Conservation (phyloP, 257 asterid species). For the Przewalskia tangutica region DNA sequence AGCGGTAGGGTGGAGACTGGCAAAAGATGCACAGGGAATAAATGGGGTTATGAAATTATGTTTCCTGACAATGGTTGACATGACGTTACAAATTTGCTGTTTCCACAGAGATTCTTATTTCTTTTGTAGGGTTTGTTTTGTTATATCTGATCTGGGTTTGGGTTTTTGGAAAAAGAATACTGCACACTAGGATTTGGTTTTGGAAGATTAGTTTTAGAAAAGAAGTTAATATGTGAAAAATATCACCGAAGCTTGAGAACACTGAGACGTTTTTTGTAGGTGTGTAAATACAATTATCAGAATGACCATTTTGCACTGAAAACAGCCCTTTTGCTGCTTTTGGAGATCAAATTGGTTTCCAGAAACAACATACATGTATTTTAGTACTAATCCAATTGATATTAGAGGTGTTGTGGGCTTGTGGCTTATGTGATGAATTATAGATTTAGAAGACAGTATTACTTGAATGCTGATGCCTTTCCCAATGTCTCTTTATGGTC, state of each 20-base stretch:
- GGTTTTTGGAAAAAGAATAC: background rate
- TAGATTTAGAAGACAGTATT: background rate
- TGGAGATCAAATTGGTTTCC: background rate
- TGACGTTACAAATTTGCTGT: background rate
- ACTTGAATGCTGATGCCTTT: background rate
- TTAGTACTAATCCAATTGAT: background rate
- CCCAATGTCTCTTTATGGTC: slow-evolving; percentile 2
- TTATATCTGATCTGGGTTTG: background rate
- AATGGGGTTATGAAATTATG: background rate
- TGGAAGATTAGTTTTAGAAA: background rate
- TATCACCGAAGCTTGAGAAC: background rate
- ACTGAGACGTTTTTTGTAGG: background rate
- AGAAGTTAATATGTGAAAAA: background rate
- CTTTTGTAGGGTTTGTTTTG: background rate
- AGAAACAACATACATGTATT: background rate
- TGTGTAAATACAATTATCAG: background rate
- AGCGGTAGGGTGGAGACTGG: background rate
- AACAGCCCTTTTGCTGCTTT: background rate
- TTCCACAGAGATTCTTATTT: background rate
- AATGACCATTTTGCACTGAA: background rate
- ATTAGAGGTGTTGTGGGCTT: background rate
- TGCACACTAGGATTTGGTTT: background rate
- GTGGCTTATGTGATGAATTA: background rate
- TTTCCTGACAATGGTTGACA: background rate
- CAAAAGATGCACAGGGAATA: background rate